Evolutionary conservation across 345 rosid genomes (phyloP).

Genomic region (Eucalyptus cladocalyx): DNA sequence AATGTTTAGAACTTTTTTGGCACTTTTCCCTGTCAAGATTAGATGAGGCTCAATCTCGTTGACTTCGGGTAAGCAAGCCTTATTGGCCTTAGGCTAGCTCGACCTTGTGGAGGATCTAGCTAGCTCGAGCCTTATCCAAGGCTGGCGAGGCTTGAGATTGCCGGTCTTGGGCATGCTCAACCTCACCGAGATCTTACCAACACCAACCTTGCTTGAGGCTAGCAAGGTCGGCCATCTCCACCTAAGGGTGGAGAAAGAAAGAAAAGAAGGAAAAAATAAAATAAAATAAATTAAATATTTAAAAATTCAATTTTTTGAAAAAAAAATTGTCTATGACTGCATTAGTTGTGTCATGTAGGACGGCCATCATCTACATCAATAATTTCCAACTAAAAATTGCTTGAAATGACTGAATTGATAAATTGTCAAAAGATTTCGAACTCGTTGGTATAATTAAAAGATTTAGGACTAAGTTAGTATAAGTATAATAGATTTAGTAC

Average conservation of each 20-base stretch:
- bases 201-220: too few species aligned
- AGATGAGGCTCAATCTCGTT: accelerated
- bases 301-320: too few species aligned
- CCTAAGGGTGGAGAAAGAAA: neutral
- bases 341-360: accelerated
- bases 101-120: neutral
- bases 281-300: too few species aligned
- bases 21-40: too few species aligned
- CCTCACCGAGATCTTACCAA: accelerated
- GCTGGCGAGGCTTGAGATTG: neutral
- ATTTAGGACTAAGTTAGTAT: accelerated
- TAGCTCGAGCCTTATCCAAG: neutral
- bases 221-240: neutral
- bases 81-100: accelerated
- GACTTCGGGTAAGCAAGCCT: too few species aligned
- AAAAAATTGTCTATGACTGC: accelerated
- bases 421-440: too few species aligned
- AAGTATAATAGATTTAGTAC: accelerated
- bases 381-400: too few species aligned
- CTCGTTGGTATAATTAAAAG: accelerated
- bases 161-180: too few species aligned
- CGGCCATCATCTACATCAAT: accelerated
- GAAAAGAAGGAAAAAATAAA: neutral
- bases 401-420: accelerated
- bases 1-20: too few species aligned